Percentiles rank a stretch among this genome's conserved stretches.
phyloP scores from a whole-genome alignment of 1,284 basidiomycete genomes.

The Mixia osmundae region DNA sequence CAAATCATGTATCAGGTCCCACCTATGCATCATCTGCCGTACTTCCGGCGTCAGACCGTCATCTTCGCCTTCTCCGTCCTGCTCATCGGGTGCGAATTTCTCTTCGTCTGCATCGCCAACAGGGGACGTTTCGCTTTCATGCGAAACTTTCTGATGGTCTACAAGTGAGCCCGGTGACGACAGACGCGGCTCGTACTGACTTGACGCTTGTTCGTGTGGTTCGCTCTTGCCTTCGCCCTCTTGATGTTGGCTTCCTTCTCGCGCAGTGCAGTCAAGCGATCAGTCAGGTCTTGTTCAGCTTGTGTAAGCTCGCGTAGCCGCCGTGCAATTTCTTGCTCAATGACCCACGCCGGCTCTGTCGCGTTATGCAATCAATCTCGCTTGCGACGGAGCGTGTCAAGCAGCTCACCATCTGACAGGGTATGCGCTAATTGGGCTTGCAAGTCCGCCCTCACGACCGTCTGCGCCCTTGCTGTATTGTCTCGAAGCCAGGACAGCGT shows the following conservation, averaged over 20 bases:
- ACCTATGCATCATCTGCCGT: conserved; percentile 17
- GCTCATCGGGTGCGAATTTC: neutral
- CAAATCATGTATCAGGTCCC: conserved; percentile 44
- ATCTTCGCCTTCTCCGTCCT: conserved; percentile 24
- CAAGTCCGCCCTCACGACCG: conserved; percentile 7
- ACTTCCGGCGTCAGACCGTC: conserved; percentile 38
- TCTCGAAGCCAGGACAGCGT: conserved; percentile 22
- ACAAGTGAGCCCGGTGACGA: conserved; percentile 1
- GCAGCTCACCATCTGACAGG: conserved; percentile 2
- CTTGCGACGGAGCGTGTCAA: too few relatives aligned
- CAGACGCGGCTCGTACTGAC: conserved; percentile 1
- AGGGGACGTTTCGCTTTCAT: too few relatives aligned
- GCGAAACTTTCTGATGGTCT: neutral
- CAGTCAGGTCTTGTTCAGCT: conserved; percentile 20
- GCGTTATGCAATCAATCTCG: too few relatives aligned
- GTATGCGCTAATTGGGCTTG: conserved; percentile 7
- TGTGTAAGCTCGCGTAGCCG: conserved; percentile 15
- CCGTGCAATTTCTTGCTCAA: conserved; percentile 21
- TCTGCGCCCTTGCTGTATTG: conserved; percentile 14
- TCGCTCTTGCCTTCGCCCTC: conserved; percentile 10
- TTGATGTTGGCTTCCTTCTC: conserved; percentile 9
- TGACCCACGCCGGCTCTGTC: conserved; percentile 25
- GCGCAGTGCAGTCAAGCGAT: conserved; percentile 12
- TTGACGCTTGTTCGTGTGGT: conserved; percentile 5
- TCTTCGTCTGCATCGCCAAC: too few relatives aligned